phyloP scores from a whole-genome alignment of 345 rosid genomes.

The Lumnitzera littorea region DNA sequence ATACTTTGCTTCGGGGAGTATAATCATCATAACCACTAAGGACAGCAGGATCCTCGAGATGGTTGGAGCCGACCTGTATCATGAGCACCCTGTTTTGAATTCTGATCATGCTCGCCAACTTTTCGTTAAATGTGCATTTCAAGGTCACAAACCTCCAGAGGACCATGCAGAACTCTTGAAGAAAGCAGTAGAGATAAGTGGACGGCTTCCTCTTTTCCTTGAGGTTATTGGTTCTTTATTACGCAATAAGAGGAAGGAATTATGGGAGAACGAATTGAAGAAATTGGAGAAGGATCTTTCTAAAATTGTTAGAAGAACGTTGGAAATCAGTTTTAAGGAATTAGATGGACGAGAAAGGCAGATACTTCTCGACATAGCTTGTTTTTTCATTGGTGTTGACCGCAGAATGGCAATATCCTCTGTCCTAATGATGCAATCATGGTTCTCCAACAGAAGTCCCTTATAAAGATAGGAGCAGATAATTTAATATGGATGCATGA shows the following conservation, averaged over 20 bases:
- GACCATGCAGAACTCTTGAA: not conserved
- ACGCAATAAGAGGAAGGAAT: not conserved
- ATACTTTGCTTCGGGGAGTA: conserved; percentile 4
- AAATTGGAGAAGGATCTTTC: not conserved
- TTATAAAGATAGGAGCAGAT: not conserved
- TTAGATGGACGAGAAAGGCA: not conserved
- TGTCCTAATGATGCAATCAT: not conserved
- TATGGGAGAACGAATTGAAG: conserved; percentile 3
- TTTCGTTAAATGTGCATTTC: conserved; percentile 5
- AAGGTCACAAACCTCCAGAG: not conserved
- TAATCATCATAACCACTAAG: conserved; percentile 9
- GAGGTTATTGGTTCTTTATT: conserved; percentile 2
- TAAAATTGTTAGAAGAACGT: not conserved
- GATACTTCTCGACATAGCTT: conserved; percentile 12
- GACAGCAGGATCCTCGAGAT: not conserved
- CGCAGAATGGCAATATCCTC: not conserved
- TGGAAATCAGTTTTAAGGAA: conserved; percentile 6
- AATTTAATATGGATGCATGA: conserved; percentile 8
- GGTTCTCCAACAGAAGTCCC: not conserved
- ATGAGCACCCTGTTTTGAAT: not conserved
- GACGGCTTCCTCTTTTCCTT: conserved; percentile 8
- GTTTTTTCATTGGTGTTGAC: conserved; percentile 8
- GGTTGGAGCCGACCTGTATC: not conserved
- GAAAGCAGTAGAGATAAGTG: not conserved
- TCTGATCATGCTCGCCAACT: conserved; percentile 1